These are phyloP conservation scores for Parmelia sp. DNA, from an alignment of 495 filamentous ascomycete species.

Conservation along the genomic window DNA sequence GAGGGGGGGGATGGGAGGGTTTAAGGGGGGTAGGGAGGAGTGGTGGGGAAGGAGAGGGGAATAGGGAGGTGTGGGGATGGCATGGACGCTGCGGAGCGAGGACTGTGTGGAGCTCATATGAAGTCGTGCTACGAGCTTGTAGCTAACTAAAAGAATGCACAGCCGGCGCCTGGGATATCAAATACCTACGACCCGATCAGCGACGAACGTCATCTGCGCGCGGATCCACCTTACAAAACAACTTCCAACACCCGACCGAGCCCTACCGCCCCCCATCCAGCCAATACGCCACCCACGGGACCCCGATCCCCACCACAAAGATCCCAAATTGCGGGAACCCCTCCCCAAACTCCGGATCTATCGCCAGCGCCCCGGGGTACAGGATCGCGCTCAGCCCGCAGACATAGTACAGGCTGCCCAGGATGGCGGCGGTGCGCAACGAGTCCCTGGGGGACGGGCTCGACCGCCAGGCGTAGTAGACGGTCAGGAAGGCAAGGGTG, in stretches of 20 bases:
- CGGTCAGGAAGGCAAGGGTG: conserved; percentile 38
- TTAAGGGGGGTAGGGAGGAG: background rate
- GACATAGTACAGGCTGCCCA: conserved; percentile 48
- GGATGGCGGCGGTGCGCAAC: conserved; percentile 34
- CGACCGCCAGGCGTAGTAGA: conserved; percentile 44
- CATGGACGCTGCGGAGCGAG: too few relatives aligned
- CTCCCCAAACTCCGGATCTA: conserved; percentile 51
- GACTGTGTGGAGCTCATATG: background rate
- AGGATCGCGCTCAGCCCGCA: conserved; percentile 42
- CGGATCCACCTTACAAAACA: background rate
- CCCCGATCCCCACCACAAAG: conserved; percentile 31
- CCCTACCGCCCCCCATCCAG: background rate
- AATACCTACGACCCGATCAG: background rate
- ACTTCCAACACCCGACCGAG: background rate
- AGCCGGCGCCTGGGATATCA: background rate
- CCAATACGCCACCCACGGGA: conserved; percentile 30
- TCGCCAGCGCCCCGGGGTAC: conserved; percentile 43
- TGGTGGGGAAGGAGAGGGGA: background rate
- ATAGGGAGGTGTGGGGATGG: background rate
- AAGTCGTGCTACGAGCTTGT: background rate
- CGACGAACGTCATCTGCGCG: background rate
- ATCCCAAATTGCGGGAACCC: conserved; percentile 41
- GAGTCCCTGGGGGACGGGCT: conserved; percentile 18
- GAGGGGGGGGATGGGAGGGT: background rate
- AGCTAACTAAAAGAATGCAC: background rate